Evolutionary conservation across 129 eudicot species (phyloP).

Genomic region (Arctium minus): DNA sequence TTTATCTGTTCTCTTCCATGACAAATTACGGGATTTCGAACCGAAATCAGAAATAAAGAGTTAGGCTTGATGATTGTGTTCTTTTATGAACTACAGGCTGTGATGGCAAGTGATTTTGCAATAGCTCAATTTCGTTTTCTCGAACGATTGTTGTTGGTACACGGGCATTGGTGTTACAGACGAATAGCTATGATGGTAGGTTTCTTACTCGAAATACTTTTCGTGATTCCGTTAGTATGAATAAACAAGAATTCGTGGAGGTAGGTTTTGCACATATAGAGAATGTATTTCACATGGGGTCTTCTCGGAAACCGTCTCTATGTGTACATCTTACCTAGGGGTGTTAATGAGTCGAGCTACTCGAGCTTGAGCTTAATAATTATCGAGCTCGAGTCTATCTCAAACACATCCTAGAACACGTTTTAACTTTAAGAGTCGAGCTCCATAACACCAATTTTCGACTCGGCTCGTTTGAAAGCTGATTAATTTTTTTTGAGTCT

Average conservation of each 20-base stretch:
- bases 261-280: not conserved
- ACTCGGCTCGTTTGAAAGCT: no score
- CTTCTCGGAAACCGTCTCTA: not conserved
- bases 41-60: not conserved
- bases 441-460: no score
- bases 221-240: not conserved
- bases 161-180: constrained; percentile 99
- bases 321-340: not conserved
- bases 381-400: no score
- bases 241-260: not conserved
- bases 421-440: no score
- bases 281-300: not conserved
- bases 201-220: not conserved
- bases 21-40: not conserved
- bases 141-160: constrained; percentile 86
- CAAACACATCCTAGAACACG: no score
- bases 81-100: constrained; percentile 58
- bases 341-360: no score
- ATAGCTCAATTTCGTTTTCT: constrained; percentile 92
- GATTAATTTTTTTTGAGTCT: no score
- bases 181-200: constrained; percentile 94
- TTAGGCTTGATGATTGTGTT: constrained; percentile 1
- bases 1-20: not conserved
- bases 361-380: no score
- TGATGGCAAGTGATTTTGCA: constrained; percentile 94